Conservation (phyloP, 768 basidiomycete species). For the Boletus barrowsii region DNA sequence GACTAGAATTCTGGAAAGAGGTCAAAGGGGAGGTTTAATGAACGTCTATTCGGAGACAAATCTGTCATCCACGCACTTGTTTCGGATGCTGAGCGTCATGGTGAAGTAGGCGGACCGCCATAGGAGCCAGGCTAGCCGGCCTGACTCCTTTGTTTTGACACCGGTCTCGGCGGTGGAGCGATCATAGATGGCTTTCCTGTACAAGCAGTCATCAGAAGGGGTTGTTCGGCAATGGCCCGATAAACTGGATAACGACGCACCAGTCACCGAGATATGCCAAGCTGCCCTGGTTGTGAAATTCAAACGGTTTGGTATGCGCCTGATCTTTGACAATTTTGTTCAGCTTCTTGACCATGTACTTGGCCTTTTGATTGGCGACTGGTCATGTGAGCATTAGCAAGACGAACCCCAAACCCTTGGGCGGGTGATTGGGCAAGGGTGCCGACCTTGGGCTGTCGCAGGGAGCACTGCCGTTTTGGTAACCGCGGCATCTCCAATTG, state of each 20-base stretch:
- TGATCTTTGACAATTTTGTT: slow-evolving; percentile 59
- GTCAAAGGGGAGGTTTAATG: slow-evolving; percentile 2
- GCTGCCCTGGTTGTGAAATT: slow-evolving; percentile 70
- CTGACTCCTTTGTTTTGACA: slow-evolving; percentile 56
- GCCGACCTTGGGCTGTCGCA: slow-evolving; percentile 78
- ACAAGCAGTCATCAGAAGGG: neutral
- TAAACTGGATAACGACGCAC: slow-evolving; percentile 33
- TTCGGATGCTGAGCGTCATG: slow-evolving; percentile 67
- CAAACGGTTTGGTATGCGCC: slow-evolving; percentile 50
- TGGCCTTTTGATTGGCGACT: slow-evolving; percentile 80
- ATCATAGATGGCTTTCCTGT: slow-evolving; percentile 78
- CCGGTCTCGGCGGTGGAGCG: slow-evolving; percentile 48
- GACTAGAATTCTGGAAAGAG: slow-evolving; percentile 50
- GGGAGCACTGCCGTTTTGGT: slow-evolving; percentile 60
- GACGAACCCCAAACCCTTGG: slow-evolving; percentile 19
- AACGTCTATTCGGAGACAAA: slow-evolving; percentile 6
- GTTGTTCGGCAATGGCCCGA: slow-evolving; percentile 1
- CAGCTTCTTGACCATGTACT: slow-evolving; percentile 61
- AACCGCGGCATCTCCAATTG: slow-evolving; percentile 75
- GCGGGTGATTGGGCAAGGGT: slow-evolving; percentile 14
- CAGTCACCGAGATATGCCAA: slow-evolving; percentile 81
- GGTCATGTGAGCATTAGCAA: slow-evolving; percentile 6
- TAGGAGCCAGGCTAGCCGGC: slow-evolving; percentile 71
- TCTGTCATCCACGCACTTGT: slow-evolving; percentile 48
- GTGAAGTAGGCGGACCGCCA: slow-evolving; percentile 84